A percentile compares a stretch with the other conserved stretches of the same genome.
Evolutionary conservation across 2,329 filamentous ascomycete species (phyloP).

Genomic region (Colletotrichum sansevieriae): DNA sequence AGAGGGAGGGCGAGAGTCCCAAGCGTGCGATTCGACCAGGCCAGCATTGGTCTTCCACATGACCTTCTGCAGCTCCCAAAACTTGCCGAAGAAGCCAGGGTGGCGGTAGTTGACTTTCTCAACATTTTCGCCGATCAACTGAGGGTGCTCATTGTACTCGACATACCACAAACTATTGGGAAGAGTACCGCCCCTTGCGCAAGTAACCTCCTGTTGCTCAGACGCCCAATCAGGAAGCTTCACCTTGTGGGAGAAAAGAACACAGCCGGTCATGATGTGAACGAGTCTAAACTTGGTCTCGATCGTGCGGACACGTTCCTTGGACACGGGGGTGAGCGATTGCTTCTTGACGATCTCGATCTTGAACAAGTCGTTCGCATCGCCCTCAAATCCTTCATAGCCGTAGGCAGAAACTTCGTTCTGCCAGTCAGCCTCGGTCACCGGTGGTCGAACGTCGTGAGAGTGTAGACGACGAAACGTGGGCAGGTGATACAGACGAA

Average conservation of each 20-base stretch:
- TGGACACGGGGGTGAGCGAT: constrained; percentile 83
- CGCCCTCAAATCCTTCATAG: constrained; percentile 95
- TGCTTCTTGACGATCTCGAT: constrained; percentile 94
- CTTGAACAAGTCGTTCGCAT: constrained; percentile 96
- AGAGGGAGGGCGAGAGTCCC: constrained; percentile 94
- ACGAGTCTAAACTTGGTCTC: constrained; percentile 96
- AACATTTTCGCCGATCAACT: constrained; percentile 74
- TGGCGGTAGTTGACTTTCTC: constrained; percentile 97
- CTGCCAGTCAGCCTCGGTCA: constrained; percentile 93
- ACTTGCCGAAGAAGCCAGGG: constrained; percentile 97
- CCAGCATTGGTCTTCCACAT: constrained; percentile 99
- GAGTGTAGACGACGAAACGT: constrained; percentile 95
- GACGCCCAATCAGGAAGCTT: constrained; percentile 98
- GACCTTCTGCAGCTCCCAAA: constrained; percentile 95
- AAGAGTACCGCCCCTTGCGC: constrained; percentile 88
- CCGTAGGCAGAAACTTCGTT: constrained; percentile 97
- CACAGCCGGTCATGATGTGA: constrained; percentile 96
- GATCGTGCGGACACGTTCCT: constrained; percentile 90
- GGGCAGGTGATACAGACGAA: constrained; percentile 85
- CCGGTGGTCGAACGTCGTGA: constrained; percentile 89
- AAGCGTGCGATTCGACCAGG: constrained; percentile 94
- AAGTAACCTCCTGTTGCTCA: constrained; percentile 99
- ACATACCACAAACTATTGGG: constrained; percentile 99
- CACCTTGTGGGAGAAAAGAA: constrained; percentile 97
- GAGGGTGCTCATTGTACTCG: constrained; percentile 88